Base-by-base conservation (phyloP, 2,329 filamentous ascomycete genomes). In the Cladosporium sp. region DNA sequence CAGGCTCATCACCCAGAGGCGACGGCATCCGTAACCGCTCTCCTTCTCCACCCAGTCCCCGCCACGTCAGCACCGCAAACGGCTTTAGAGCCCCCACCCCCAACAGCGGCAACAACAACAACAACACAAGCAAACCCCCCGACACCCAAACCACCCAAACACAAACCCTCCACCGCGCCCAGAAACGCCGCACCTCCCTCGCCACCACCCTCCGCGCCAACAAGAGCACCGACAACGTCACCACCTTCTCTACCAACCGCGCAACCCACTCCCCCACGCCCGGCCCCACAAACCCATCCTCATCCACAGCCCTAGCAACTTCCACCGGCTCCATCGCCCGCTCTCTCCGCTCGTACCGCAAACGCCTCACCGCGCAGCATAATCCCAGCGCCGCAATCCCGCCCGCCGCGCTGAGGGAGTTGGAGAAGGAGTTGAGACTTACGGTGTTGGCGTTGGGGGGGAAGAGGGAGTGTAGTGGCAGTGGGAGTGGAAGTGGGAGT, bases 311-410 rank as follows among this genome's bases (percentile, higher is more conserved):
- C 30, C 56, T 80, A 9, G 71, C 73, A 8, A 69, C 70, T 55
- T 76, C 76, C 2, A 83, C 79, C 0, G 80, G 84, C 53, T 77
- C 79, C 50, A 68, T 83, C 1, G 79, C 77, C 60, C 75, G 79
- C 32, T 78, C 76, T 6, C 67, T 85, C 3, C 74, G 76, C 40
- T 73, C 76, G 0, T 85, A 83, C 58, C 72, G 80, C 15, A 83
- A 81, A 62, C 80, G 80, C 52, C 70, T 84, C 2, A 47, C 55
- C 13, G 57, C 43, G 13, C 70, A 73, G 15, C 70, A 70, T 5
- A 73, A 72, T 22, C 70, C 64, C 1, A 76, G 80, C 18, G 66
- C 64, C 9, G 27, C 34, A 1, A 64, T 81, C 20, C 63, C 65
- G 22, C 55, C 64, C 0, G 73, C 79, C 36, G 66, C 73, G 1